Conservation (phyloP, 345 rosid genomes). For the Cardamine chenopodiifolia region DNA sequence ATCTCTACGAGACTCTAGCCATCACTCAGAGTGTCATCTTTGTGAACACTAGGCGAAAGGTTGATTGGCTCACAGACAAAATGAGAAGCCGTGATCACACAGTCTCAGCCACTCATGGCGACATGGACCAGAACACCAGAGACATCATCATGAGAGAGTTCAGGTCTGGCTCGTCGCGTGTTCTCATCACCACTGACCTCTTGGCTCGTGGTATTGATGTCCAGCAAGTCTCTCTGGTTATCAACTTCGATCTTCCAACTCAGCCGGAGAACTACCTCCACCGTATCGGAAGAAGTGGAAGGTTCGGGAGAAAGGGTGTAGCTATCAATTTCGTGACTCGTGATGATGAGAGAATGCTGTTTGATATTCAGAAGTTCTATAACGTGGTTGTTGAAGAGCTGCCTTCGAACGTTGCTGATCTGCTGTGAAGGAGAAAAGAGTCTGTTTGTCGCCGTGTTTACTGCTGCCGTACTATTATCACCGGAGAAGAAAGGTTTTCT, state of each 20-base stretch:
- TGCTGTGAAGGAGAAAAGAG: conserved; percentile 46
- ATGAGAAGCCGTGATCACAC: conserved; percentile 73
- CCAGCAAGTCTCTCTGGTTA: conserved; percentile 74
- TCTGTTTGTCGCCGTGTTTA: not conserved
- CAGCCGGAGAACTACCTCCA: conserved; percentile 80
- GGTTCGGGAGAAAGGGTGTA: conserved; percentile 80
- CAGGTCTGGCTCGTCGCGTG: conserved; percentile 77
- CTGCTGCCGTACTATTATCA: conserved; percentile 2
- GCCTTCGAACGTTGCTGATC: conserved; percentile 62
- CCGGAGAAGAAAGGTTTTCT: conserved; percentile 44
- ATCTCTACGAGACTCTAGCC: conserved; percentile 73
- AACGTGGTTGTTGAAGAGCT: conserved; percentile 64
- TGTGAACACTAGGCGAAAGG: conserved; percentile 74
- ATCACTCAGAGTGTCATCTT: conserved; percentile 79
- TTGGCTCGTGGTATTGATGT: conserved; percentile 81
- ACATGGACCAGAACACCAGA: conserved; percentile 78
- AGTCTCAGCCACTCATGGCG: conserved; percentile 75
- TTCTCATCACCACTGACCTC: conserved; percentile 72
- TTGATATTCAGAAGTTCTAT: conserved; percentile 65
- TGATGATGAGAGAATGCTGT: conserved; percentile 65
- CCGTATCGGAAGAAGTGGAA: conserved; percentile 74
- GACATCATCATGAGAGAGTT: conserved; percentile 81
- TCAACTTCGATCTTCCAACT: conserved; percentile 69
- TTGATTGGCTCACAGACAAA: conserved; percentile 80
- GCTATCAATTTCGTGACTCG: conserved; percentile 63